Percentiles rank a stretch among this genome's conserved stretches.
phyloP scores from a whole-genome alignment of 2,329 filamentous ascomycete species.

The Drechslera avenae region DNA sequence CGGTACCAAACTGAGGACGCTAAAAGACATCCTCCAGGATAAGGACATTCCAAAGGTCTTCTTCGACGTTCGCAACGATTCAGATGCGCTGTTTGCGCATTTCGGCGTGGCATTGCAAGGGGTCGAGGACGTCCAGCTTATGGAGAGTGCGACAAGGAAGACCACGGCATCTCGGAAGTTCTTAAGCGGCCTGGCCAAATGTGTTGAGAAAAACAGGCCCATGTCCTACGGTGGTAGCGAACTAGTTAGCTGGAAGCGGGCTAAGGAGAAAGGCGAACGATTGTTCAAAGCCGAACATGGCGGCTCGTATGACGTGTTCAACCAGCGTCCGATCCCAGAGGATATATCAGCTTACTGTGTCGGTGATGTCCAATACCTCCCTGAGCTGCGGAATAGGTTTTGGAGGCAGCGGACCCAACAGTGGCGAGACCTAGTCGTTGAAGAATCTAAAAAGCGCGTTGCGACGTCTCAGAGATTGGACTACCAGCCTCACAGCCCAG shows the following conservation, averaged over 20 bases:
- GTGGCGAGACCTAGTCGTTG: not conserved
- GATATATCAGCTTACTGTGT: conserved; percentile 37
- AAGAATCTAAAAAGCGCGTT: conserved; percentile 17
- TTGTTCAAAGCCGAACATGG: conserved; percentile 31
- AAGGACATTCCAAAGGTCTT: conserved; percentile 33
- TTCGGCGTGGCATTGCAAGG: conserved; percentile 10
- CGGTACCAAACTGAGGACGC: not conserved
- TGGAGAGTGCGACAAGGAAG: conserved; percentile 8
- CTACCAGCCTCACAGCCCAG: conserved; percentile 27
- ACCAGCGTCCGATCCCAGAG: conserved; percentile 30
- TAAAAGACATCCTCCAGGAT: conserved; percentile 26
- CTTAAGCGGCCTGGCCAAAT: conserved; percentile 2
- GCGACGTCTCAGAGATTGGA: conserved; percentile 17
- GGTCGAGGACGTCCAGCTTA: conserved; percentile 9
- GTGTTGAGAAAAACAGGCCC: not conserved
- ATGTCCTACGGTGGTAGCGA: not conserved
- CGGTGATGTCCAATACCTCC: conserved; percentile 28
- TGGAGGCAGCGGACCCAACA: not conserved
- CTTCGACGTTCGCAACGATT: conserved; percentile 39
- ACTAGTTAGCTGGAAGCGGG: conserved; percentile 1
- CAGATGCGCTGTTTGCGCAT: conserved; percentile 30
- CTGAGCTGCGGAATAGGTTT: conserved; percentile 12
- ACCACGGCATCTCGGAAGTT: not conserved
- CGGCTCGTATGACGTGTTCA: conserved; percentile 38
- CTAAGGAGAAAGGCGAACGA: conserved; percentile 27